A percentile compares a stretch with the other conserved stretches of the same genome.
phyloP scores from a whole-genome alignment of 768 basidiomycete species.

The Tephrocybe sp. region DNA sequence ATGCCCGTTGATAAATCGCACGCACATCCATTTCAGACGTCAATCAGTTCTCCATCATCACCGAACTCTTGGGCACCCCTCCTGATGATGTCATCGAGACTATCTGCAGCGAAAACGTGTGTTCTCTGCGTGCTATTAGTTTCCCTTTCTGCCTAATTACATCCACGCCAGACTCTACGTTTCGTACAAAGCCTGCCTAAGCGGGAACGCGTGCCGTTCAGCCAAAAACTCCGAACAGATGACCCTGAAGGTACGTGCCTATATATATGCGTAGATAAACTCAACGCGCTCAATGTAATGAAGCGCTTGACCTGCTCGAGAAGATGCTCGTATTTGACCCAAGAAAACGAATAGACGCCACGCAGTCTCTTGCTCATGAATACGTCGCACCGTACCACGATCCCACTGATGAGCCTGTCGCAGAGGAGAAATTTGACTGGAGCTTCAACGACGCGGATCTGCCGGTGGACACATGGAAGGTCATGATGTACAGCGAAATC shows the following conservation, averaged over 20 bases:
- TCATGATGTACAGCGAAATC: slow-evolving; percentile 99
- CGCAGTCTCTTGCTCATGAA: slow-evolving; percentile 85
- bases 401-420: slow-evolving; percentile 94
- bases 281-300: slow-evolving; percentile 1
- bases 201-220: slow-evolving; percentile 93
- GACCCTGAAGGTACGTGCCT: slow-evolving; percentile 76
- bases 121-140: no score
- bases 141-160: no score
- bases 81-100: slow-evolving; percentile 99
- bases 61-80: slow-evolving; percentile 96
- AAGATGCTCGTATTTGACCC: slow-evolving; percentile 99
- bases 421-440: slow-evolving; percentile 97
- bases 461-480: slow-evolving; percentile 99
- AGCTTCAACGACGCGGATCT: slow-evolving; percentile 99
- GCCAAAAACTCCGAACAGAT: slow-evolving; percentile 85
- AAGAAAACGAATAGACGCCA: slow-evolving; percentile 92
- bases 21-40: slow-evolving; percentile 61
- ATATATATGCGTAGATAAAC: neutral
- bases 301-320: slow-evolving; percentile 93
- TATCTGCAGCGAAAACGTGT: slow-evolving; percentile 94
- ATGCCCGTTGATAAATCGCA: neutral
- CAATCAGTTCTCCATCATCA: slow-evolving; percentile 99
- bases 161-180: slow-evolving; percentile 97
- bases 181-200: slow-evolving; percentile 99
- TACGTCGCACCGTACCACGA: slow-evolving; percentile 99